Conservation (phyloP, 768 basidiomycete species). For the Cystobasidium tubakii region DNA sequence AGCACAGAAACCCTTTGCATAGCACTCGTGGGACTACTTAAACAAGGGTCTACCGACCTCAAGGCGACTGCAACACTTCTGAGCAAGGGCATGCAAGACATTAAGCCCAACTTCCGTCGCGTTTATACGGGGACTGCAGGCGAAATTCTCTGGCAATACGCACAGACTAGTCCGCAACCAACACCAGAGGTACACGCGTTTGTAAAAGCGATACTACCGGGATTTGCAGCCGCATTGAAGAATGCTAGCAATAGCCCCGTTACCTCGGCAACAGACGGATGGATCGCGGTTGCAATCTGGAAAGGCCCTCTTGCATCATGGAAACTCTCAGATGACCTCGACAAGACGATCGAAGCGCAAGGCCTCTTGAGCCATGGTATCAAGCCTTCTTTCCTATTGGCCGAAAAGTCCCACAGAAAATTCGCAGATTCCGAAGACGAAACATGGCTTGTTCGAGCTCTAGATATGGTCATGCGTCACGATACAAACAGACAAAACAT, state of each 20-base stretch:
- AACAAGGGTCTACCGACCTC: not conserved
- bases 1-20: constrained; percentile 58
- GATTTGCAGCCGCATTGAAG: constrained; percentile 68
- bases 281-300: constrained; percentile 65
- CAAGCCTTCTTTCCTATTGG: constrained; percentile 79
- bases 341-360: constrained; percentile 46
- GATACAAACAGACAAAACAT: constrained; percentile 53
- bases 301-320: constrained; percentile 57
- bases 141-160: constrained; percentile 54
- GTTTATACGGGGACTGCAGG: constrained; percentile 65
- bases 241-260: constrained; percentile 55
- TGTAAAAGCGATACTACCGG: constrained; percentile 56
- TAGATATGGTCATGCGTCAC: constrained; percentile 51
- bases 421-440: constrained; percentile 60
- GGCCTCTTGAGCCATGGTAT: constrained; percentile 51
- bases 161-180: constrained; percentile 47
- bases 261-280: constrained; percentile 71
- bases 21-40: constrained; percentile 59
- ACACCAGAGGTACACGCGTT: constrained; percentile 54
- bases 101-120: constrained; percentile 61
- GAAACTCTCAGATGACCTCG: constrained; percentile 49
- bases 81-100: constrained; percentile 64
- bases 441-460: constrained; percentile 67
- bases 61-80: constrained; percentile 51
- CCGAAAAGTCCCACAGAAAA: constrained; percentile 81